Base-by-base conservation (phyloP, 2,329 filamentous ascomycete genomes). In the Verticillium albo-atrum region DNA sequence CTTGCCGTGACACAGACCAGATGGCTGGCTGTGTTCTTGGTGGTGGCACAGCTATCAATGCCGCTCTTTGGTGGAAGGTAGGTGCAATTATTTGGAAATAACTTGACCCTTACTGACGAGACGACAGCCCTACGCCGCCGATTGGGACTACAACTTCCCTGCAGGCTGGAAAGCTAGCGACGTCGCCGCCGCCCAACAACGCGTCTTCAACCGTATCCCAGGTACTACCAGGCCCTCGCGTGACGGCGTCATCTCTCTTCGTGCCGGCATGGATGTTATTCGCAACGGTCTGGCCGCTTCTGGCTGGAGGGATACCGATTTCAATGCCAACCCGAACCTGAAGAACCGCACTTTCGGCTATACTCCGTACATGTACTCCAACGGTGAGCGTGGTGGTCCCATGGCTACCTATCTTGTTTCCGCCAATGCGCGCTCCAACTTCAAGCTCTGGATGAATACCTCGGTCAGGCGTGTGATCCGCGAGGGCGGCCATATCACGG, bases 81-180 rank as follows among this genome's bases (percentile, higher is more conserved):
- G 66, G 71, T 55, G 54, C 61, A n/a, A 9, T 54, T 60, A 65
- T 3, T 10, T 3, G 17, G 3, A 28, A 6, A 35, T 34, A 5
- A 6, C 6, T 20, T 26, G 4, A 20, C 6, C 6, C 7, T 17
- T n/a, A 25, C 14, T 20, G 9, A 6, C 27, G 28, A 28, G 30
- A 54, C 1, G 0, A 1, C 57, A 81, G 75, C 82, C 89, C 0
- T 83, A 87, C 61, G 78, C 82, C 5, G 70, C 75, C 7, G 89
- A 92, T 69, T 92, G 89, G 77, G 86, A 92, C 69, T 80, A 83
- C 69, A 89, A 89, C 70, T 92, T 90, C 75, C 89, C 89, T 1
- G 64, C 75, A 2, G 89, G 89, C 30, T 92, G 89, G 89, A 86
- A 89, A 71, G 79, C 84, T 20, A 69, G 74, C 6, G 87, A 91